Evolutionary conservation across 2,329 filamentous ascomycete genomes (phyloP), one percentile per base, ranked within the genome.

Genomic region (Aureobasidium sp.): DNA sequence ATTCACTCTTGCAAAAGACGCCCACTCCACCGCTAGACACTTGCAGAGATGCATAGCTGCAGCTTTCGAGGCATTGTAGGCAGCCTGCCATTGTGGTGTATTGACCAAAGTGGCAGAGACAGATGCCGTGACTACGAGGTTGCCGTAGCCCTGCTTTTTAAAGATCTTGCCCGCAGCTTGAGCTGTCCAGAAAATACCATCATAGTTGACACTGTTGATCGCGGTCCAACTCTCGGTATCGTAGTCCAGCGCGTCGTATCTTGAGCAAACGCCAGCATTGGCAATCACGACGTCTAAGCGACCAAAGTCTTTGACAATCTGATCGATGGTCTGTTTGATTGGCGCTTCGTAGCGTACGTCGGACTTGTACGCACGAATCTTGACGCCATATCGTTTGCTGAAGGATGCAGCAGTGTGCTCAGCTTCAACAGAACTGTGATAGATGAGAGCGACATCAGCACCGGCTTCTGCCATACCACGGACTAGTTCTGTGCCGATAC

Each of bases 201-300:
- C 93, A 1, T 97, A 81, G 53, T 86, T 86, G 1, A 87, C 84
- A 4, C 82, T 81, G 78, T 85, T 83, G 65, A 84, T 92, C 93
- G 72, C 88, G 87, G 23, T 88, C 85, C 23, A 90, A 74, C 7
- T 87, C 80, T 29, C 89, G 33, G 94, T n/a, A n/a, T n/a, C n/a
- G n/a, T n/a, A n/a, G n/a, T n/a, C n/a, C n/a, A n/a, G n/a, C n/a
- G n/a, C n/a, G n/a, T n/a, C n/a, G n/a, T n/a, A n/a, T 93, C 95
- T 82, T 97, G 97, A 81, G 97, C 94, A 85, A 62, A 94, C 90
- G 60, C 92, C 92, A 18, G 90, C 90, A 75, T 96, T 95, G 71
- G 93, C 92, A 51, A 95, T 88, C 72, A 95, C 94, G 70, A 94
- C 84, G 72, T 95, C 93, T 11, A 95, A 86, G 7, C 91, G 88